Percentiles rank a stretch among this genome's conserved stretches.
These are phyloP conservation scores for Talaromyces sp. DNA, from an alignment of 2,329 filamentous ascomycete species.

Conservation along the genomic window DNA sequence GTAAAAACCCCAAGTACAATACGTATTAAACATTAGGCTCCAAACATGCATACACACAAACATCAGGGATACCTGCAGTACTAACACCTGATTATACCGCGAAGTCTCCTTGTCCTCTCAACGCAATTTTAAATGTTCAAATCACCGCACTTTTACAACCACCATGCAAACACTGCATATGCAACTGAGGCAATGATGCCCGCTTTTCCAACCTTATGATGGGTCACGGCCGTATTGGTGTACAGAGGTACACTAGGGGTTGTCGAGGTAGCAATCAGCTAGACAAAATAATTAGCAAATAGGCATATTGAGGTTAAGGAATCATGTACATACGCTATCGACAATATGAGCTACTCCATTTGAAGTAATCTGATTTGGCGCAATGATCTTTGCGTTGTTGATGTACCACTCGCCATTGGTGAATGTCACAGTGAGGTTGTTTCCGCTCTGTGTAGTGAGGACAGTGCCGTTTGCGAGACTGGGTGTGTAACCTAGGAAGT, in stretches of 20 bases:
- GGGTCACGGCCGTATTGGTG: neutral
- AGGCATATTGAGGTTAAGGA: neutral
- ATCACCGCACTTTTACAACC: neutral
- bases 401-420: conserved; percentile 10
- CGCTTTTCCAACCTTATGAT: neutral
- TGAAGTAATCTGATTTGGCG: neutral
- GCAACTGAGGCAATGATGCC: neutral
- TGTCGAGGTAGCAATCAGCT: conserved; percentile 7
- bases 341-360: conserved; percentile 15
- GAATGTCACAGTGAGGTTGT: conserved; percentile 13
- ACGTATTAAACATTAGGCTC: neutral
- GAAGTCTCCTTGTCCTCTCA: neutral
- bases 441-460: conserved; percentile 11
- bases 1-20: neutral
- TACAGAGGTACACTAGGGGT: neutral
- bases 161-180: neutral
- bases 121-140: neutral
- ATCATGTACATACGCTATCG: conserved; percentile 9
- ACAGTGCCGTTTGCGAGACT: conserved; percentile 6
- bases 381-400: conserved; percentile 17
- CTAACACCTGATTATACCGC: neutral
- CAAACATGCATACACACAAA: neutral
- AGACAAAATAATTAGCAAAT: neutral
- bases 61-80: neutral
- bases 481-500: conserved; percentile 12